Base-by-base conservation (phyloP, 768 basidiomycete species). In the Lactarius vividus region DNA sequence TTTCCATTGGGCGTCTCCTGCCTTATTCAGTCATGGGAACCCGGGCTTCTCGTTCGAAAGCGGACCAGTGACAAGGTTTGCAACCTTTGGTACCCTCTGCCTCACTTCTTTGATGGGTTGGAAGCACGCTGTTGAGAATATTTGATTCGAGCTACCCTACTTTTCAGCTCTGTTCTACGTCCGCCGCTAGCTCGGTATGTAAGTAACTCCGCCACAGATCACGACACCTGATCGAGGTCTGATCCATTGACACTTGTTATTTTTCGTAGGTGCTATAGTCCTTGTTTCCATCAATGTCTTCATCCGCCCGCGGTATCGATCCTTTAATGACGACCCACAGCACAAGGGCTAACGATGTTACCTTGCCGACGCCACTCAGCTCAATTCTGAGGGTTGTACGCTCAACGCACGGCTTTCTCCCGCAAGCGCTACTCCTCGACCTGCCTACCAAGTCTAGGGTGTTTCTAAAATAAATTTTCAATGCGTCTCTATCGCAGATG, bases 151-250 rank as follows among this genome's bases (percentile, higher is more conserved):
- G 13, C 42, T 52, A 59, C 59, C 64, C 40, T 54, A 28, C 57
- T 59, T 63, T 63, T 49, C 58, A 44, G 49, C 58, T 46, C 33
- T 52, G 52, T 49, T 42, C 42, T 37, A 10, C 18, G 40, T 23
- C 1, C 31, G 23, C 59, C 15, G 9, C 39, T 23, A 20, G 15
- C 20, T n/a, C 64, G 53, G 35, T 20, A 56, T 55, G 10, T 37
- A 67, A 63, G 10, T 37, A 67, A 63, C 66, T 67, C 66, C 66
- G 66, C 66, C 57, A 29, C 26, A 64, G 58, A 54, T 64, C 63
- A 39, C 61, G 10, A 57, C 35, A 49, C 33, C 59, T 23, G 49
- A 52, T 52, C 49, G 49, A 52, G 49, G 23, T 46, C 23, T 53
- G 49, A 62, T 66, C 61, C 33, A 23, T 46, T 11, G 8, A 52